Evolutionary conservation across 306 rosid species (phyloP).

Genomic region (Rosa lucieae): DNA sequence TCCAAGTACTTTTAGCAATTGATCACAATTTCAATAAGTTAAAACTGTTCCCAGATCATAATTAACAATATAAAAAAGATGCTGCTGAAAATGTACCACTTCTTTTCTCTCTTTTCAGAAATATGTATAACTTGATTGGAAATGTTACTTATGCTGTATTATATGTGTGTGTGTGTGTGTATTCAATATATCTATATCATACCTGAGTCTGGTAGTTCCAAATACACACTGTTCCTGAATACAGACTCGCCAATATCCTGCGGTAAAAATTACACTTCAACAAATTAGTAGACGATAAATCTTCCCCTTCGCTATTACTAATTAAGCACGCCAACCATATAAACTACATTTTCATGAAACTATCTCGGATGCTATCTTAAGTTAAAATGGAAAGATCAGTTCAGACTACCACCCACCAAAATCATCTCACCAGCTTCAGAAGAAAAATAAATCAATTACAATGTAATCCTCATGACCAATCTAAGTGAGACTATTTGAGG

Average conservation of each 20-base stretch:
- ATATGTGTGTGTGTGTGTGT: no score
- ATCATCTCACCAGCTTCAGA: background rate
- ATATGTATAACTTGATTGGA: background rate
- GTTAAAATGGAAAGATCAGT: background rate
- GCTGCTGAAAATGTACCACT: background rate
- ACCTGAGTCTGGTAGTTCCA: conserved; percentile 99
- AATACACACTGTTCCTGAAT: conserved; percentile 94
- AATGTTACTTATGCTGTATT: background rate
- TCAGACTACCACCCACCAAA: background rate
- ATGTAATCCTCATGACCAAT: background rate
- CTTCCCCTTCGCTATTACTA: background rate
- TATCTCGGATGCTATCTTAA: background rate
- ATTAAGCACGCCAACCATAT: background rate
- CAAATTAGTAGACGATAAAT: conserved; percentile 24
- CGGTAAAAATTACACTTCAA: conserved; percentile 28
- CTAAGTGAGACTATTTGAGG: background rate
- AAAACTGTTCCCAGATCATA: background rate
- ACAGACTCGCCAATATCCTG: conserved; percentile 98
- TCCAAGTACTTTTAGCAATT: background rate
- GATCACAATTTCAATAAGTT: background rate
- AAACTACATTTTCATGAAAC: conserved; percentile 4
- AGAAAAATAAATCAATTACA: background rate
- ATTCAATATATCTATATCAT: conserved; percentile 3
- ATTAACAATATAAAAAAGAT: background rate
- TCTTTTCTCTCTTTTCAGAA: background rate